Conservation (phyloP, 2,329 filamentous ascomycete genomes). For the Fusarium euwallaceae region DNA sequence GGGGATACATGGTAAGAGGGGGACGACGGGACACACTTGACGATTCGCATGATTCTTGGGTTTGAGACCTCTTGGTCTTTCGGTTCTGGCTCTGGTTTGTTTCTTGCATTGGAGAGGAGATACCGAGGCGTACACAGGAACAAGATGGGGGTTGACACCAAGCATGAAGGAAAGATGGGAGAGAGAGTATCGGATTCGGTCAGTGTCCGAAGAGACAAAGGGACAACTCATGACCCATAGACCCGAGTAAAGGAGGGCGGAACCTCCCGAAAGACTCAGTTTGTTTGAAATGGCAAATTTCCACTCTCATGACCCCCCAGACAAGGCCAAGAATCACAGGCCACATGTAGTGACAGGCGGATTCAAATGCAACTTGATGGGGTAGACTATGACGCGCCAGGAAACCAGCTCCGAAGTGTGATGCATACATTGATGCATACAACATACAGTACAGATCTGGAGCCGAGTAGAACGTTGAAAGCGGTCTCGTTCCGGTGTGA, state of each 20-base stretch:
- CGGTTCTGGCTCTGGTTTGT: slow-evolving; percentile 8
- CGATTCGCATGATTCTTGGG: slow-evolving; percentile 12
- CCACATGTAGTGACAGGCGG: background rate
- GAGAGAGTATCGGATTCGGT: slow-evolving; percentile 31
- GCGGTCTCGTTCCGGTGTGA: slow-evolving; percentile 18
- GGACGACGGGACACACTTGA: background rate
- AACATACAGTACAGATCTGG: slow-evolving; percentile 6
- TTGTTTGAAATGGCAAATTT: background rate
- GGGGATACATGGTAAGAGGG: slow-evolving; percentile 2
- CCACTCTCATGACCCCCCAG: background rate
- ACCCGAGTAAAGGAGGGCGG: background rate
- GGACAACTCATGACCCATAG: background rate
- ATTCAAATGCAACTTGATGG: background rate
- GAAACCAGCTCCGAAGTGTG: slow-evolving; percentile 18
- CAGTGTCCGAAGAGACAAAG: slow-evolving; percentile 34
- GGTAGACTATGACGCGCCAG: slow-evolving; percentile 11
- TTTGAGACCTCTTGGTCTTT: slow-evolving; percentile 9
- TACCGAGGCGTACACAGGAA: slow-evolving; percentile 38
- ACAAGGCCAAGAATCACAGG: slow-evolving; percentile 6
- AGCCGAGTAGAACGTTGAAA: background rate
- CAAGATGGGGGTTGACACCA: background rate
- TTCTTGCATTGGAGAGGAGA: slow-evolving; percentile 13
- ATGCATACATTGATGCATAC: background rate
- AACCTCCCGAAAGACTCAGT: slow-evolving; percentile 7
- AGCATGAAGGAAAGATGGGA: slow-evolving; percentile 6